Percentiles rank a stretch among this genome's conserved stretches.
phyloP scores from a whole-genome alignment of 2,329 filamentous ascomycete species.

The Colletotrichum lini region DNA sequence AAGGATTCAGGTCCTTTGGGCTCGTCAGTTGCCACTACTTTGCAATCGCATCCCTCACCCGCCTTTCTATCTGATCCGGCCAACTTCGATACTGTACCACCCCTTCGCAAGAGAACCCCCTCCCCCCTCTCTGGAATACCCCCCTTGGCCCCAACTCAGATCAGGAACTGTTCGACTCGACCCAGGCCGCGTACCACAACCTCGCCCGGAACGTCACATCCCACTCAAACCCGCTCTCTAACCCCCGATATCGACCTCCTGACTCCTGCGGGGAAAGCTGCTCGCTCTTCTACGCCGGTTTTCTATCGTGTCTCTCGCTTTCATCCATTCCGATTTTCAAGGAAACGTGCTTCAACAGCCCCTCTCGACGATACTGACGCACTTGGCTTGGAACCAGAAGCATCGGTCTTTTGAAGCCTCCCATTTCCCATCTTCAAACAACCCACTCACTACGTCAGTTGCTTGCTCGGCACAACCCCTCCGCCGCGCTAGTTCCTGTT shows the following conservation, averaged over 20 bases:
- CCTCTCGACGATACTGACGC: constrained; percentile 6
- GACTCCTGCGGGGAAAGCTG: constrained; percentile 32
- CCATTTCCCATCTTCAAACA: constrained; percentile 10
- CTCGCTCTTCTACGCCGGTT: constrained; percentile 18
- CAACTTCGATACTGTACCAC: constrained; percentile 2
- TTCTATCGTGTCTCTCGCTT: constrained; percentile 22
- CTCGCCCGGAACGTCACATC: constrained; percentile 19
- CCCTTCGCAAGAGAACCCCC: not conserved
- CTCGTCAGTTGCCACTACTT: constrained; percentile 23
- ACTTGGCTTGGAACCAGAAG: constrained; percentile 24
- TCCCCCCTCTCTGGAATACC: not conserved
- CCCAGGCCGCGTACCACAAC: constrained; percentile 30
- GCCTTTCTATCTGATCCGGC: constrained; percentile 2
- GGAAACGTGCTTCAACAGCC: constrained; percentile 9
- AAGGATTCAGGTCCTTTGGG: constrained; percentile 24
- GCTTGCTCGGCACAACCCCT: constrained; percentile 11
- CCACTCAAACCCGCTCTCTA: constrained; percentile 9
- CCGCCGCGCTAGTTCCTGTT: constrained; percentile 28
- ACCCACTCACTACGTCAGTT: constrained; percentile 34
- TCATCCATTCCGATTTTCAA: constrained; percentile 7
- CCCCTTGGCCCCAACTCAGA: constrained; percentile 32
- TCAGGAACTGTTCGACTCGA: constrained; percentile 20
- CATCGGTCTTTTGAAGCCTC: constrained; percentile 14
- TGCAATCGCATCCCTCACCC: constrained; percentile 4
- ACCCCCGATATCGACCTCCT: constrained; percentile 15